A percentile compares a stretch with the other conserved stretches of the same genome.
These are phyloP conservation scores for Pseudogymnoascus sp. DNA, from an alignment of 2,329 filamentous ascomycete species.

Conservation along the genomic window DNA sequence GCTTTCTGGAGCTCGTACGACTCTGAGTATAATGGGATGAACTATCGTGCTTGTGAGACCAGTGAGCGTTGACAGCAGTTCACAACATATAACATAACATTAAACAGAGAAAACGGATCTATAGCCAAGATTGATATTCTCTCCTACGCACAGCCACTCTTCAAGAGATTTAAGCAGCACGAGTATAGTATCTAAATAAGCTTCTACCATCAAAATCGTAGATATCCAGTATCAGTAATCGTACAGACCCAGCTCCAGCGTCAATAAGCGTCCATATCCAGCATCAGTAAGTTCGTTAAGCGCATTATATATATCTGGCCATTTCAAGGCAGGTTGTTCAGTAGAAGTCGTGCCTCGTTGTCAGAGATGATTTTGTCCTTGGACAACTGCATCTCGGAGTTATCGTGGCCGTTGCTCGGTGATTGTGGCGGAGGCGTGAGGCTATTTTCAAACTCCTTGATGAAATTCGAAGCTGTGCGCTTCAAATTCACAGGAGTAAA, in stretches of 20 bases:
- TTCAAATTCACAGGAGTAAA: conserved; percentile 66
- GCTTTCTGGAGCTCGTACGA: no score
- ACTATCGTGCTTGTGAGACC: not conserved
- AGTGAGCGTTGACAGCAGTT: not conserved
- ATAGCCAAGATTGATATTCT: not conserved
- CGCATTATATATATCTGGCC: not conserved
- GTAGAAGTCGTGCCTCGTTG: conserved; percentile 1
- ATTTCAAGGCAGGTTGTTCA: not conserved
- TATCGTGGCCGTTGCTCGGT: conserved; percentile 14
- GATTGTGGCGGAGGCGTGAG: conserved; percentile 44
- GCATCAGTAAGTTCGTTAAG: conserved; percentile 4
- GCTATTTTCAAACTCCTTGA: conserved; percentile 87
- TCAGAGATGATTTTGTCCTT: conserved; percentile 2
- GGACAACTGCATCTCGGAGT: not conserved
- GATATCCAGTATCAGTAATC: conserved; percentile 8
- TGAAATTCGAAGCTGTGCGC: conserved; percentile 73
- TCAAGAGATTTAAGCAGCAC: not conserved
- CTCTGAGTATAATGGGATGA: not conserved
- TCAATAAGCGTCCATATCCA: not conserved
- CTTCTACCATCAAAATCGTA: conserved; percentile 1
- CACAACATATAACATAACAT: not conserved
- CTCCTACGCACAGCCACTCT: not conserved
- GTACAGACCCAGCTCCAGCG: conserved; percentile 1
- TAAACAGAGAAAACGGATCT: not conserved
- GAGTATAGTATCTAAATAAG: conserved; percentile 6